These are phyloP conservation scores for Exsudoporus frostii DNA, from an alignment of 768 basidiomycete genomes.

Conservation along the genomic window DNA sequence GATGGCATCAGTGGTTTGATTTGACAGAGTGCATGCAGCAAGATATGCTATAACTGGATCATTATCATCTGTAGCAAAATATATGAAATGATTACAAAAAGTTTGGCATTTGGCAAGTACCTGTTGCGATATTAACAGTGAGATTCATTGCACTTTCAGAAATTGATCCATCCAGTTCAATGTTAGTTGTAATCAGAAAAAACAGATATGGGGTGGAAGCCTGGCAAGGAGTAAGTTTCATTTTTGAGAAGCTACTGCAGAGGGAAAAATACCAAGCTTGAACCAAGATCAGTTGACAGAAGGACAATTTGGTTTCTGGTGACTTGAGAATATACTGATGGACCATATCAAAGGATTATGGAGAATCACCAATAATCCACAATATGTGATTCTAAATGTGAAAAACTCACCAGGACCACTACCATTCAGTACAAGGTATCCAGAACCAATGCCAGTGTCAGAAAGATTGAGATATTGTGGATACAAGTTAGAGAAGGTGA, in stretches of 20 bases:
- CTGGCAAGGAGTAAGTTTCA: not conserved
- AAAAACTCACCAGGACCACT: no score
- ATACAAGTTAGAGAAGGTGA: not conserved
- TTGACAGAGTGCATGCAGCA: slow-evolving; percentile 7
- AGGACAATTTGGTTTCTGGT: not conserved
- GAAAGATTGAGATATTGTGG: no score
- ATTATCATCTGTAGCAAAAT: not conserved
- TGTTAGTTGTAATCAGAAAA: slow-evolving; percentile 10
- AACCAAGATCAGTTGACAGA: no score
- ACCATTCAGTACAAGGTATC: no score
- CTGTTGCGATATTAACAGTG: not conserved
- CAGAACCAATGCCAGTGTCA: no score
- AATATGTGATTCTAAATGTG: not conserved
- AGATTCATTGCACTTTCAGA: not conserved
- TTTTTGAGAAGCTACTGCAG: not conserved
- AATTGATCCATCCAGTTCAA: slow-evolving; percentile 4
- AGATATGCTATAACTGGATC: not conserved
- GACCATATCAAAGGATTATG: rapidly evolving
- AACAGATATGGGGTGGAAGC: not conserved
- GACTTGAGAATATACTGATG: not conserved
- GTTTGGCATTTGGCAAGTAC: not conserved
- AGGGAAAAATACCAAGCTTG: not conserved
- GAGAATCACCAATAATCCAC: not conserved
- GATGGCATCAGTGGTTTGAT: not conserved
- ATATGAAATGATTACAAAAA: not conserved